A percentile compares a stretch with the other conserved stretches of the same genome.
Conservation (phyloP, 441 rosid species). For the Syzygium malaccense region DNA sequence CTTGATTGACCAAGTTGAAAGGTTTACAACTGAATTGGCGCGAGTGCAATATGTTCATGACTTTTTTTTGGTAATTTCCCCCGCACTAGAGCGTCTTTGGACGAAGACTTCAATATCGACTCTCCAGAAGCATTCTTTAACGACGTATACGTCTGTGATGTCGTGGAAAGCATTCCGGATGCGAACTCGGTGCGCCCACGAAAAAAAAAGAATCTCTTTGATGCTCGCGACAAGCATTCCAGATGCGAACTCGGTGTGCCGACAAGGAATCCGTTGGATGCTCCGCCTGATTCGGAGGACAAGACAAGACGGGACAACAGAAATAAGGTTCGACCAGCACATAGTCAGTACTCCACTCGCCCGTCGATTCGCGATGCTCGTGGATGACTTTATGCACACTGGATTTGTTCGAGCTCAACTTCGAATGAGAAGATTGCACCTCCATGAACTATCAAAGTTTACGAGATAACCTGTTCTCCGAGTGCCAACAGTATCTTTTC, state of each 20-base stretch:
- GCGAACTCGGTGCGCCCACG: background rate
- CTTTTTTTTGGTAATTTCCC: background rate
- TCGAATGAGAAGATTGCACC: background rate
- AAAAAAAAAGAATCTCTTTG: no score
- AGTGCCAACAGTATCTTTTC: background rate
- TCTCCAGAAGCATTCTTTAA: background rate
- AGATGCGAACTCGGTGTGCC: background rate
- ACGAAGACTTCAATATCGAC: background rate
- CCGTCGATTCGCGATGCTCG: background rate
- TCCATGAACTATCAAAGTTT: background rate
- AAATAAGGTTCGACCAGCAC: background rate
- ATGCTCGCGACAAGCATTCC: background rate
- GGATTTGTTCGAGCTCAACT: background rate
- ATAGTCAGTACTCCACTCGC: background rate
- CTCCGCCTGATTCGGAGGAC: background rate
- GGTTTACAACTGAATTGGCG: fast-evolving
- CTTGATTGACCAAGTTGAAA: fast-evolving
- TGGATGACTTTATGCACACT: background rate
- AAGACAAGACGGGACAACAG: background rate
- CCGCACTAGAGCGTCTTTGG: fast-evolving
- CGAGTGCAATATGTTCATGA: fast-evolving
- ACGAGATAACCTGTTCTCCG: background rate
- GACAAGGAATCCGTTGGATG: background rate
- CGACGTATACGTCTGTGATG: background rate
- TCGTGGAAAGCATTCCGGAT: background rate